phyloP scores from a whole-genome alignment of 768 basidiomycete species.

The Tylopilus vinaceipallidus region DNA sequence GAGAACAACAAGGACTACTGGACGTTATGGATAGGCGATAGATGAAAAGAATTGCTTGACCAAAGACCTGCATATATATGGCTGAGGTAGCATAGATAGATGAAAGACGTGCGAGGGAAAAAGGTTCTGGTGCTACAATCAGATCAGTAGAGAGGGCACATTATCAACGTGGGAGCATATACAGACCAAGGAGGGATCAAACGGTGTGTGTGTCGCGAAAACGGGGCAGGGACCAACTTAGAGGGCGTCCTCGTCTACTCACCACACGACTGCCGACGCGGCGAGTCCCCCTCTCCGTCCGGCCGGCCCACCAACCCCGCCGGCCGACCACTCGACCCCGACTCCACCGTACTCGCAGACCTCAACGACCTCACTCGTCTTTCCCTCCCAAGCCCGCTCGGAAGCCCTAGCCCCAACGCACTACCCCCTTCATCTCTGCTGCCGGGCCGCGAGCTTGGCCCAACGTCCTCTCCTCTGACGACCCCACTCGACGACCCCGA shows the following conservation, averaged over 20 bases:
- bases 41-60: not conserved
- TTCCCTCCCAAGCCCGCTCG: conserved; percentile 21
- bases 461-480: conserved; percentile 4
- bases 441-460: conserved; percentile 6
- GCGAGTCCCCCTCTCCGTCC: conserved; percentile 32
- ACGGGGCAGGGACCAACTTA: not conserved
- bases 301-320: conserved; percentile 39
- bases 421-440: conserved; percentile 6
- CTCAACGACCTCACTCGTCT: conserved; percentile 32
- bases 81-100: conserved; percentile 8
- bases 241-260: not conserved
- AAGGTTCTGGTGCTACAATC: conserved; percentile 13
- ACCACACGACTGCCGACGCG: conserved; percentile 3
- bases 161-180: not conserved
- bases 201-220: not conserved
- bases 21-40: not conserved
- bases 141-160: conserved; percentile 1
- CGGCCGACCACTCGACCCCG: conserved; percentile 25
- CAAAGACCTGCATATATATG: conserved; percentile 5
- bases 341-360: conserved; percentile 25
- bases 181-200: not conserved
- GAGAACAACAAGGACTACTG: not conserved
- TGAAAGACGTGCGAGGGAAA: conserved; percentile 6
- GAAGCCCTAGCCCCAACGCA: conserved; percentile 9
- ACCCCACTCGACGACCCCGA: conserved; percentile 13